Evolutionary conservation across 176 grass and related monocot genomes (phyloP).

Genomic region (Raddia distichophylla): DNA sequence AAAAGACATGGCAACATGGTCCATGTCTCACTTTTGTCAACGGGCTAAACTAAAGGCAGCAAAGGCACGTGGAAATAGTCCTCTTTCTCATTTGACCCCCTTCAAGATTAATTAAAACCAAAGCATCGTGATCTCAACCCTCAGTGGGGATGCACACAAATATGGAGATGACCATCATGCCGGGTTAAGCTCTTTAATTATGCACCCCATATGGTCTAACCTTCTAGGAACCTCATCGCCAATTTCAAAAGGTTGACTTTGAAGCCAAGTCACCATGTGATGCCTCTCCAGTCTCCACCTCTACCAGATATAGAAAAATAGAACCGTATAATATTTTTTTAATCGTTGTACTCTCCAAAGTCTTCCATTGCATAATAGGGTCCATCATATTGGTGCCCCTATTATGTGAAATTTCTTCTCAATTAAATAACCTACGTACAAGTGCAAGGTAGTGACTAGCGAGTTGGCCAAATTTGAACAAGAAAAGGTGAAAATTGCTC

Average conservation of each 20-base stretch:
- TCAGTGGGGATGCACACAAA: not conserved
- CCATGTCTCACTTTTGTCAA: not conserved
- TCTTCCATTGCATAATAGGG: conserved; percentile 23
- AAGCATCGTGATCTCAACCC: not conserved
- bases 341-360: conserved; percentile 33
- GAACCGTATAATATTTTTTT: not conserved
- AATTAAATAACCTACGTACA: not conserved
- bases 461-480: not conserved
- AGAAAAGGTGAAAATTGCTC: not conserved
- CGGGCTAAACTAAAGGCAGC: not conserved
- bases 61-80: not conserved
- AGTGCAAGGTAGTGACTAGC: not conserved
- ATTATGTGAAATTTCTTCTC: not conserved
- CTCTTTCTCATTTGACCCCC: not conserved
- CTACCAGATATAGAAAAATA: conserved; percentile 25
- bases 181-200: not conserved
- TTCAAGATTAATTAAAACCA: not conserved
- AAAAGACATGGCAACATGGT: not conserved
- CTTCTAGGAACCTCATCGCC: conserved; percentile 8
- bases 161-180: not conserved
- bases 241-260: conserved; percentile 60
- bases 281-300: not conserved
- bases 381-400: not conserved
- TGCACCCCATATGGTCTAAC: not conserved
- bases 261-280: conserved; percentile 22